Evolutionary conservation across 768 basidiomycete genomes (phyloP), one percentile per base, ranked within the genome.

Genomic region (Termitomyces sp.): DNA sequence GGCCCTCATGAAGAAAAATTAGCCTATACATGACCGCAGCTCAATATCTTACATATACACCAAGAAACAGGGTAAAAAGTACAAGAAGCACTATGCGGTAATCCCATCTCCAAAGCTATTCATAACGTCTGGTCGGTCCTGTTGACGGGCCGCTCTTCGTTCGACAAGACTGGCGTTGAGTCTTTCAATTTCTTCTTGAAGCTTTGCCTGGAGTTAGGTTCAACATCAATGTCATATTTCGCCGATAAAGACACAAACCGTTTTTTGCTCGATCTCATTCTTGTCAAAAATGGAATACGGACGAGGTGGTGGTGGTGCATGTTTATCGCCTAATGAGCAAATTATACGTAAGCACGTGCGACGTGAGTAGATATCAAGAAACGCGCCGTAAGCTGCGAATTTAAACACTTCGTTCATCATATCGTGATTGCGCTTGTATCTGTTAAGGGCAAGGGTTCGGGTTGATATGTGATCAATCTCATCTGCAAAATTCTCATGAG

Each of bases 371-470:
- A 2, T 26, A 8, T 30, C 14, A 60, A 56, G 26, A 56, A 12
- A 60, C 70, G 35, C 54, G 78, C 90, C 83, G 64, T 83, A 87
- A 0, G 86, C 87, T 24, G 90, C 90, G 62, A 82, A 80, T 61
- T 77, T 78, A 69, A 93, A 92, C 1, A 93, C 86, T 44, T 87
- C 87, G 65, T 87, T 87, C 90, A 93, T 93, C 59, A 87, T 75
- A 45, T 91, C 90, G 64, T 92, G 89, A 64, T 93, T 93, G 6
- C 90, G 83, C 62, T 79, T 81, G 66, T 91, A 93, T 36, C 90
- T 78, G 18, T 84, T 80, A 36, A 88, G 65, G 7, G 91, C 87
- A 16, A 92, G 76, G 2, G 88, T 82, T 44, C 87, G 80, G 2
- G 87, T 83, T 0, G 90, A 87, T 58, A 92, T 86, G 58, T 79